Conservation (phyloP, 306 rosid species). For the Comarum palustre region DNA sequence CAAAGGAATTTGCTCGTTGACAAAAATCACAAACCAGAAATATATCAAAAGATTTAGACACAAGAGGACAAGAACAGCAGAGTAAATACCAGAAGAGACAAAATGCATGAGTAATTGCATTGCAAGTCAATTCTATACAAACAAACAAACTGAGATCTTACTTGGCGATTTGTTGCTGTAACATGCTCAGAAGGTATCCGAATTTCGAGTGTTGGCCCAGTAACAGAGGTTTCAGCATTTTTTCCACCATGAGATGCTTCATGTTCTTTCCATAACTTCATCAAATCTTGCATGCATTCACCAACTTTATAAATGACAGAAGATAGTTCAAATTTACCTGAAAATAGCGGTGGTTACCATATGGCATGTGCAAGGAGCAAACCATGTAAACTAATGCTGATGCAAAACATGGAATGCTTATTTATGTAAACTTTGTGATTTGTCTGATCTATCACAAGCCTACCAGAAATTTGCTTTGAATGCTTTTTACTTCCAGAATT, state of each 20-base stretch:
- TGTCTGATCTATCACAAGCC: neutral
- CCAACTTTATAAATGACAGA: conserved; percentile 82
- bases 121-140: neutral
- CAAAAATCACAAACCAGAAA: neutral
- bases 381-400: neutral
- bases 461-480: neutral
- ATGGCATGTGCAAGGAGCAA: conserved; percentile 28
- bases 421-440: neutral
- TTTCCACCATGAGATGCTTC: conserved; percentile 60
- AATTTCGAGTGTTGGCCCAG: conserved; percentile 81
- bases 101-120: neutral
- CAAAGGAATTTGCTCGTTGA: neutral
- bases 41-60: neutral
- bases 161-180: conserved; percentile 94
- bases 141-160: conserved; percentile 32
- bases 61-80: neutral
- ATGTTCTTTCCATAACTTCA: conserved; percentile 77
- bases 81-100: neutral
- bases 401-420: neutral
- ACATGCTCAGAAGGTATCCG: conserved; percentile 87
- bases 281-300: conserved; percentile 91
- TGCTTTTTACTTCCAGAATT: neutral
- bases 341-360: conserved; percentile 28
- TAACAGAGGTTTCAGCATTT: conserved; percentile 53
- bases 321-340: conserved; percentile 77